Evolutionary conservation across 306 rosid species (phyloP), one percentile per base, ranked within the genome.

Genomic region (Cicer arietinum): DNA sequence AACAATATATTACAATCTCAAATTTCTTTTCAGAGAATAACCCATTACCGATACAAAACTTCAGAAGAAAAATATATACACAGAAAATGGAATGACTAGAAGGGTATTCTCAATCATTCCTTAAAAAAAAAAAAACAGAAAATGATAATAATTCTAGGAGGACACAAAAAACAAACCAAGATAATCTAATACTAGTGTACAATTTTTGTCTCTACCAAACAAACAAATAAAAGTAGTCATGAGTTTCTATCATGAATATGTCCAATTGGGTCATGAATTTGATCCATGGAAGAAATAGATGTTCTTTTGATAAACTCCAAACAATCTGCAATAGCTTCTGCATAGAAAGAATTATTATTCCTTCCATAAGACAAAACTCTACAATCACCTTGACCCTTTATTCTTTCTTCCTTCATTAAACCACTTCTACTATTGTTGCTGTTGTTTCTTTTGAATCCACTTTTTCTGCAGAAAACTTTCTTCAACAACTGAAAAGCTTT

Each of bases 241-340:
- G 80, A 70, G 35, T 18, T 82, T 67, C 35, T 77, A 43, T 77
- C 83, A 45, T 84, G 86, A 79, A 75, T 50, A 43, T 66, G 83
- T 43, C 25, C 51, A 79, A 67, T 59, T n/a, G 85, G 84, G 59
- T 77, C 67, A 59, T 79, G 81, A 75, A 76, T 77, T 80, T 84
- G 84, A 37, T 90, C 91, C 30, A 76, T 42, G 7, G 93, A 84
- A 69, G 92, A 83, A 68, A 88, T 70, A 14, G 96, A 92, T 7
- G 94, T 85, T 65, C 92, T 70, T 78, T 90, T 89, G 82, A 92
- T 92, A 76, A 90, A 92, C 80, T 92, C 94, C 90, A 92, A 86
- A 82, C 98, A 92, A 22, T 92, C 98, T 1, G 96, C 96, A 79
- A 90, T 89, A 73, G 98, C 98, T 84, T 92, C 98, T 6, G 96